Evolutionary conservation across 2,329 filamentous ascomycete genomes (phyloP), one percentile per base, ranked within the genome.

Genomic region (Botryosphaeria dothidea): DNA sequence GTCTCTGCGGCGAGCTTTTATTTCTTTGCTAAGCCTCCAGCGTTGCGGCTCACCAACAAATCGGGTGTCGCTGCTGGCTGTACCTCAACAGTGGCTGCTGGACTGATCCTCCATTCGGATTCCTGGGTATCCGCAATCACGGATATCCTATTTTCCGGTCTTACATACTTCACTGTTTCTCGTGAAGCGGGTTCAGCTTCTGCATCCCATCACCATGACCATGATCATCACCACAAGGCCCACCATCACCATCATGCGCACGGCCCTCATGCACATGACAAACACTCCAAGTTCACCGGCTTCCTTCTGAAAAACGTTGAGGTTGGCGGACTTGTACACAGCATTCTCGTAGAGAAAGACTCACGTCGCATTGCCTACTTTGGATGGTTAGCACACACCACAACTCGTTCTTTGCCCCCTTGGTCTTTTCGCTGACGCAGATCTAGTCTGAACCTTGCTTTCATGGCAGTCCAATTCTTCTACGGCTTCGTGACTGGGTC

Each of bases 291-390:
- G 52, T 82, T 96, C 43, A 96, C 94, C 0, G 86, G 84, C 15
- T 85, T 90, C 64, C 76, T 98, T 3, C 82, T 98, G n/a, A 84
- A 84, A 0, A 84, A 86, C 63, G 90, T 89, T 11, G 85, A 90
- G 56, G 83, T 83, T 27, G 92, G 90, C 75, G 93, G 94, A 0
- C 83, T 98, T 36, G 72, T 97, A 19, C 89, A 97, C 74, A 90
- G 92, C 62, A 92, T 99, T 66, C 80, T 99, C 71, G 87, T 89
- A 15, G 94, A 98, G 73, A 93, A 92, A 72, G 94, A 99, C 76
- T 98, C 94, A 17, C 86, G 95, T 66, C 88, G 94, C 49, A 98
- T 99, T 68, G 96, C 97, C 70, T 99, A 99, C 78, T 99, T 98
- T 71, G 97, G 97, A 88, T 86, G 85, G 91, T 96, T 82, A 73